Evolutionary conservation across 345 rosid species (phyloP).

Genomic region (Euclidium syriacum): DNA sequence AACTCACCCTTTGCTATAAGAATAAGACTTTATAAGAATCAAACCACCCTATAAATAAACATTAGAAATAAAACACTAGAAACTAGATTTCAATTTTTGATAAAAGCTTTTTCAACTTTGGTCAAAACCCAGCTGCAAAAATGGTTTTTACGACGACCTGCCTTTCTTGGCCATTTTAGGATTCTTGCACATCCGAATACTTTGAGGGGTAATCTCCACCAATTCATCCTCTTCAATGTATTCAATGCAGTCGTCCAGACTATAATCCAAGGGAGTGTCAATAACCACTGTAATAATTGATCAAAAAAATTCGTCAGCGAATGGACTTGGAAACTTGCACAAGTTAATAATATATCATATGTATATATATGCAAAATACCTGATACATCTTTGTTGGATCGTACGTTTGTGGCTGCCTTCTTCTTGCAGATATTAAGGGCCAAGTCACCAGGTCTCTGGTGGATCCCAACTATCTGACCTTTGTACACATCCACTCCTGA

Average conservation of each 20-base stretch:
- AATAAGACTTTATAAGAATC: constrained; percentile 12
- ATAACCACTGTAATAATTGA: constrained; percentile 63
- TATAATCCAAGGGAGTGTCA: constrained; percentile 81
- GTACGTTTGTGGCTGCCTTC: constrained; percentile 88
- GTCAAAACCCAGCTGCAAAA: constrained; percentile 22
- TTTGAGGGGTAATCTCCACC: constrained; percentile 88
- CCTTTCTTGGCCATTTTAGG: constrained; percentile 63
- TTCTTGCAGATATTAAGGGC: constrained; percentile 88
- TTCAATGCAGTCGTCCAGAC: constrained; percentile 94
- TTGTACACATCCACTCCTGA: constrained; percentile 83
- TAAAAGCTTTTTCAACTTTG: background rate
- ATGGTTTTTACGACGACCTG: constrained; percentile 34
- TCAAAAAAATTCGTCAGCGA: background rate
- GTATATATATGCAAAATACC: constrained; percentile 34
- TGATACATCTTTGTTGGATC: constrained; percentile 88
- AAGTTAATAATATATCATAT: background rate
- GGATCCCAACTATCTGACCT: constrained; percentile 93
- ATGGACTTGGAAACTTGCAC: background rate
- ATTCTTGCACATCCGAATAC: constrained; percentile 88
- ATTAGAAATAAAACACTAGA: constrained; percentile 4
- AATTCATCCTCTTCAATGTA: constrained; percentile 96
- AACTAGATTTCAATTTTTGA: constrained; percentile 4
- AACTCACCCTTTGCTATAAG: constrained; percentile 15
- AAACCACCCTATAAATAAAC: constrained; percentile 19
- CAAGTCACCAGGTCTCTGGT: constrained; percentile 87